Evolutionary conservation across 345 rosid species (phyloP).

Genomic region (Lepidium africanum): DNA sequence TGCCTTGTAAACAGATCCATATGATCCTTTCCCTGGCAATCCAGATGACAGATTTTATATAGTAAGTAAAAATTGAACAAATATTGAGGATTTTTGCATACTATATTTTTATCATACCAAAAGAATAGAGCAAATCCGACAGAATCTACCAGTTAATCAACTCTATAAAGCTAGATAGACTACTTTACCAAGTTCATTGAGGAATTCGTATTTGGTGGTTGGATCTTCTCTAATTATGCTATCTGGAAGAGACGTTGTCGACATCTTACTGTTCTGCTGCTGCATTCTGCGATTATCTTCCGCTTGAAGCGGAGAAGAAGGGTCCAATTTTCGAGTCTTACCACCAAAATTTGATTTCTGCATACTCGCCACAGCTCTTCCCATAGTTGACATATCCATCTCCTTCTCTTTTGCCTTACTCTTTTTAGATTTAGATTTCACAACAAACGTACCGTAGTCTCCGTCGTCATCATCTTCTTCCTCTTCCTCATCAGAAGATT

Average conservation of each 20-base stretch:
- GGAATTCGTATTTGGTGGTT: conserved; percentile 84
- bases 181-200: conserved; percentile 78
- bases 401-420: conserved; percentile 21
- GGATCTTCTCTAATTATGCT: conserved; percentile 87
- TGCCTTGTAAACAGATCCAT: conserved; percentile 97
- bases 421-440: conserved; percentile 39
- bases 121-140: background rate
- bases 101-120: background rate
- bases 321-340: conserved; percentile 35
- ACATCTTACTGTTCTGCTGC: conserved; percentile 52
- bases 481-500: conserved; percentile 37
- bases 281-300: conserved; percentile 36
- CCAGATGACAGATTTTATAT: conserved; percentile 7
- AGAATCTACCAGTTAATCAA: background rate
- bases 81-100: background rate
- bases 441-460: conserved; percentile 78
- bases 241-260: conserved; percentile 83
- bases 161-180: background rate
- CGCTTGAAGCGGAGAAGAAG: conserved; percentile 32
- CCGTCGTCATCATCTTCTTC: conserved; percentile 37
- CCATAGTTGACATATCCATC: conserved; percentile 44
- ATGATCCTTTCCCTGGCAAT: conserved; percentile 88
- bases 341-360: conserved; percentile 71
- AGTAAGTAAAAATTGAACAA: background rate
- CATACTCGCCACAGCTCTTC: conserved; percentile 55